Evolutionary conservation across 306 rosid genomes (phyloP).

Genomic region (Lathyrus aphaca): DNA sequence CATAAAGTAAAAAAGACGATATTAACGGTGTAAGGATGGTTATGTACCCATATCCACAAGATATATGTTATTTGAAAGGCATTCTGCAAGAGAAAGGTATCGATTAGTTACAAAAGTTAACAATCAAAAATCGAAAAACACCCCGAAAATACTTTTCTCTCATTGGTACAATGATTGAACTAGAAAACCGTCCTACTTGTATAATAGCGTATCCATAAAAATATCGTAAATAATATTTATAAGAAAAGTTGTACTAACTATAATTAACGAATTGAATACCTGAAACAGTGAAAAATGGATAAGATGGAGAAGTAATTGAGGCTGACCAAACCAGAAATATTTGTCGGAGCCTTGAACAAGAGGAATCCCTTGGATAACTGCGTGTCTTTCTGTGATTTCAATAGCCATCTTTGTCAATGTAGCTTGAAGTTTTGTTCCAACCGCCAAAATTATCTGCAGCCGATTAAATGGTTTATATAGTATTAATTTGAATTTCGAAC

Average conservation of each 20-base stretch:
- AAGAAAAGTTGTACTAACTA: no score
- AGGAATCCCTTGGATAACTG: slow-evolving; percentile 96
- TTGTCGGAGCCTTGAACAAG: slow-evolving; percentile 88
- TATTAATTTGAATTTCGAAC: slow-evolving; percentile 17
- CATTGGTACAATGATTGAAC: background rate
- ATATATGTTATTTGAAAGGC: slow-evolving; percentile 91
- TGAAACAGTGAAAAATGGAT: slow-evolving; percentile 94
- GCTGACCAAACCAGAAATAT: slow-evolving; percentile 93
- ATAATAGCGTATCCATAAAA: no score
- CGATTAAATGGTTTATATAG: slow-evolving; percentile 20
- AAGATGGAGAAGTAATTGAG: slow-evolving; percentile 83
- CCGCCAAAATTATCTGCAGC: slow-evolving; percentile 80
- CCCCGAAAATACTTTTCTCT: background rate
- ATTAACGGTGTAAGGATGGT: slow-evolving; percentile 25
- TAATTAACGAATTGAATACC: slow-evolving; percentile 50
- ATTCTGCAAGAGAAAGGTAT: slow-evolving; percentile 69
- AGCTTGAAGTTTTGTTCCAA: slow-evolving; percentile 88
- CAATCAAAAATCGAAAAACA: background rate
- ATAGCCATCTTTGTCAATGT: slow-evolving; percentile 89
- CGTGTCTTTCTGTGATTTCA: slow-evolving; percentile 84
- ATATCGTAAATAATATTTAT: no score
- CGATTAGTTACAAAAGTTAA: slow-evolving; percentile 27
- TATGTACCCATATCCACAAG: slow-evolving; percentile 90
- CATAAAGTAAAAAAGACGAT: background rate
- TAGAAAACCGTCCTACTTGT: no score